phyloP scores from a whole-genome alignment of 768 basidiomycete genomes.

The Ramaria rubella region DNA sequence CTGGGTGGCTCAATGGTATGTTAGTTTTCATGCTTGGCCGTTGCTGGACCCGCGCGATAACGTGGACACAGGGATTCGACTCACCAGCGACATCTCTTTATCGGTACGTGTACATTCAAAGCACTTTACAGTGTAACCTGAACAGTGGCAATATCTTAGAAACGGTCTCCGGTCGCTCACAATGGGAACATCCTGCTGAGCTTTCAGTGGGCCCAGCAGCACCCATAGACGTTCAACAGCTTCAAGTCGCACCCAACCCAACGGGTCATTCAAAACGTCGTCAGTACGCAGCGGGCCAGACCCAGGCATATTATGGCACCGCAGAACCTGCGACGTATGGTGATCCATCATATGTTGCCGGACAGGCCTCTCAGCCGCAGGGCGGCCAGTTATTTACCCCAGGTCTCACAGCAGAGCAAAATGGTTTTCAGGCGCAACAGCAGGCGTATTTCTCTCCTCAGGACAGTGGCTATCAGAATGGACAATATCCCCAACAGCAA shows the following conservation, averaged over 20 bases:
- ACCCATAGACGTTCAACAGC: constrained; percentile 39
- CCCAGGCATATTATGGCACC: constrained; percentile 74
- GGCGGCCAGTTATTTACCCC: constrained; percentile 71
- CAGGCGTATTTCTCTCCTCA: constrained; percentile 42
- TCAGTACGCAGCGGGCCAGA: constrained; percentile 92
- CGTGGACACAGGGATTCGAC: constrained; percentile 63
- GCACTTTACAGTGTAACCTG: not conserved
- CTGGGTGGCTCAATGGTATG: constrained; percentile 89
- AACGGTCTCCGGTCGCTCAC: constrained; percentile 71
- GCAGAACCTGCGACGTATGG: constrained; percentile 30
- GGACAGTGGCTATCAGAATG: constrained; percentile 39
- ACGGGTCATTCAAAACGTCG: constrained; percentile 57
- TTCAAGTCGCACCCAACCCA: constrained; percentile 31
- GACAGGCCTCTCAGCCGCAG: constrained; percentile 25
- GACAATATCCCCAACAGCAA: constrained; percentile 39
- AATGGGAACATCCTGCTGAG: constrained; percentile 77
- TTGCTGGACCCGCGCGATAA: constrained; percentile 11
- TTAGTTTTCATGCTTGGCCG: constrained; percentile 14
- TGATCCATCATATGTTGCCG: constrained; percentile 36
- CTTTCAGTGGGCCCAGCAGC: constrained; percentile 28
- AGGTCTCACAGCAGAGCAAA: constrained; percentile 60
- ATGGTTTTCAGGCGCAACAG: constrained; percentile 45
- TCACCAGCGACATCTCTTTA: constrained; percentile 80
- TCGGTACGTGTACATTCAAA: constrained; percentile 47
- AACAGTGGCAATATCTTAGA: constrained; percentile 45